Evolutionary conservation across 1,284 basidiomycete species (phyloP), one percentile per base, ranked within the genome.

Genomic region (Porodaedalea pini): DNA sequence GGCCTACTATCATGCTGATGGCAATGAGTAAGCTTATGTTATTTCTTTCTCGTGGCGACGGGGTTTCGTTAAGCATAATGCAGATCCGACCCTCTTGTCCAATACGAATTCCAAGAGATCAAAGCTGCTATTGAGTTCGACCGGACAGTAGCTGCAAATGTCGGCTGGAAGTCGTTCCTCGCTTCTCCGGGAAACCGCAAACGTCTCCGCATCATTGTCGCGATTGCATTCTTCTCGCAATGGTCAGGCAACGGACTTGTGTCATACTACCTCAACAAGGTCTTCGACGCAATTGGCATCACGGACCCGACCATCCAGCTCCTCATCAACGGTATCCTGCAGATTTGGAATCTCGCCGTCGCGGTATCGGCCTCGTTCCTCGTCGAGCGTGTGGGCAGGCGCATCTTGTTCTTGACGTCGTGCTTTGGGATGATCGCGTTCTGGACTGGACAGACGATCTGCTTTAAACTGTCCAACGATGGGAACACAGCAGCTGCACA

Each of bases 211-310:
- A 78, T 83, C 56, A 80, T 83, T 66, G 63, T 83, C 41, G 81
- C 80, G 0, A 73, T 84, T 40, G 81, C 78, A 2, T 75, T 84
- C 70, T 83, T 85, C 73, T 82, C 81, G 2, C 83, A 85, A 62
- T 85, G 82, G 80, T 81, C 79, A 36, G 82, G 82, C 0, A 85
- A 85, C 62, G 84, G 83, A 64, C 73, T 87, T 31, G 78, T 83
- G 69, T 61, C 60, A 10, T 59, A 56, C 53, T 61, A 64, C 39
- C 66, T 77, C 23, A 68, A 66, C 63, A 64, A 68, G 32, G 70
- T 75, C 32, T 70, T 77, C 56, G 68, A 71, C 54, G 67, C 66
- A 49, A 72, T 77, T 54, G 76, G 75, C 21, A 73, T 86, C 68
- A 79, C 77, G 27, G 73, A 78, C 62, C 72, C 76, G 0, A 76